Base-by-base conservation (phyloP, 2,329 filamentous ascomycete species). In the Pestalotiopsis fici region DNA sequence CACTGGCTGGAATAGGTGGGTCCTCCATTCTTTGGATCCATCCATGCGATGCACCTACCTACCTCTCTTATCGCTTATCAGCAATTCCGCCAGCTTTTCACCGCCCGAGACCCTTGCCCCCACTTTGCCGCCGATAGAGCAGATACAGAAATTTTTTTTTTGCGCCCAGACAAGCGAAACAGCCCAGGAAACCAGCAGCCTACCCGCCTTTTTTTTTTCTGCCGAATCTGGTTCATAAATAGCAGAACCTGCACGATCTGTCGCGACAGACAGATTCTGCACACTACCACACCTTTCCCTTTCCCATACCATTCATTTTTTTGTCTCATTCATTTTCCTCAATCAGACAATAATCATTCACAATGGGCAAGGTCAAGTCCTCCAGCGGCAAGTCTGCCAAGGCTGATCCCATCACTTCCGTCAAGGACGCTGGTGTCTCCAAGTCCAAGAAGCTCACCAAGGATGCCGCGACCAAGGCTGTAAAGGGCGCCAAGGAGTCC, bases 381-480 rank as follows among this genome's bases (percentile, higher is more conserved):
- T 83, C 83, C 79, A 88, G 88, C 81, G 76, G 77, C 76, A 87
- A 80, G 76, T 78, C 77, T 73, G 76, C 80, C 72, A 88, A 88
- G 82, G 77, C 82, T 75, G 84, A 86, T 76, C 78, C 82, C 69
- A 76, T 84, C 73, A 80, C 82, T 75, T 77, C 82, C 73, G 88
- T 90, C 80, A 93, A 93, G 85, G 86, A 85, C 74, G 89, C 85
- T 72, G 87, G 87, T 71, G 85, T 93, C 75, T 87, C 86, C 82
- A 94, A 94, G 84, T 86, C 88, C 74, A 92, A 92, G 85, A 85
- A 89, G 71, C 77, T 88, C 67, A 89, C 89, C 74, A 92, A 92
- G 86, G 83, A 85, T 68, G 76, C 81, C 59, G 82, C 86, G 67
- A 78, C 83, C 72, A 88, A 88, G 80, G 83, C 79, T 27, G 64